These are phyloP conservation scores for Leptoxyphium fumago DNA, from an alignment of 2,329 filamentous ascomycete genomes.

Conservation along the genomic window DNA sequence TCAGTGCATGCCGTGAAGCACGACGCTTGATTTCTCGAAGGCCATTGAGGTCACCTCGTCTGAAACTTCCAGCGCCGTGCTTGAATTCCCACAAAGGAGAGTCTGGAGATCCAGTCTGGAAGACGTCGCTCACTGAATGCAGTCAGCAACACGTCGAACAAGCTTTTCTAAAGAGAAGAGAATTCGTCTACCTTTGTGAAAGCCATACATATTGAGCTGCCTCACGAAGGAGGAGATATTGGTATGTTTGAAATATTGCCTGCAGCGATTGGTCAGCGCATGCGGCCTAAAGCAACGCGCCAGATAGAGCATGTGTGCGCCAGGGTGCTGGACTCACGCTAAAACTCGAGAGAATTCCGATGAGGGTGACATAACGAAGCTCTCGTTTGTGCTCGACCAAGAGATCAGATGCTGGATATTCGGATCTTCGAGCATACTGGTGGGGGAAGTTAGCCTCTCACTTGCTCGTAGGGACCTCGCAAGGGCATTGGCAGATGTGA, in stretches of 20 bases:
- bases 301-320: slow-evolving; percentile 8
- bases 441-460: slow-evolving; percentile 16
- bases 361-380: slow-evolving; percentile 97
- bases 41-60: slow-evolving; percentile 79
- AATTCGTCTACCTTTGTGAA: slow-evolving; percentile 68
- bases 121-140: slow-evolving; percentile 79
- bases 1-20: slow-evolving; percentile 81
- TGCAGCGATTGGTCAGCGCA: slow-evolving; percentile 25
- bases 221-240: slow-evolving; percentile 98
- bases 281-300: slow-evolving; percentile 9
- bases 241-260: slow-evolving; percentile 98
- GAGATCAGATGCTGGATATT: slow-evolving; percentile 91
- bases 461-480: not conserved
- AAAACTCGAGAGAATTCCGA: slow-evolving; percentile 96
- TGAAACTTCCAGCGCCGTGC: slow-evolving; percentile 94
- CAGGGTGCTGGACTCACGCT: slow-evolving; percentile 50
- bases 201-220: slow-evolving; percentile 98
- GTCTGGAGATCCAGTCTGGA: slow-evolving; percentile 86
- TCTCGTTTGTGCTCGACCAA: slow-evolving; percentile 86
- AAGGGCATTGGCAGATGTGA: not conserved
- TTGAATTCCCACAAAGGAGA: slow-evolving; percentile 98
- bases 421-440: slow-evolving; percentile 89
- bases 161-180: not conserved
- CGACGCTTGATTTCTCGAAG: slow-evolving; percentile 90
- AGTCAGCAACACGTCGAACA: not conserved